Percentiles rank a stretch among this genome's conserved stretches.
Evolutionary conservation across 768 basidiomycete genomes (phyloP).

Genomic region (Serendipita vermifera): DNA sequence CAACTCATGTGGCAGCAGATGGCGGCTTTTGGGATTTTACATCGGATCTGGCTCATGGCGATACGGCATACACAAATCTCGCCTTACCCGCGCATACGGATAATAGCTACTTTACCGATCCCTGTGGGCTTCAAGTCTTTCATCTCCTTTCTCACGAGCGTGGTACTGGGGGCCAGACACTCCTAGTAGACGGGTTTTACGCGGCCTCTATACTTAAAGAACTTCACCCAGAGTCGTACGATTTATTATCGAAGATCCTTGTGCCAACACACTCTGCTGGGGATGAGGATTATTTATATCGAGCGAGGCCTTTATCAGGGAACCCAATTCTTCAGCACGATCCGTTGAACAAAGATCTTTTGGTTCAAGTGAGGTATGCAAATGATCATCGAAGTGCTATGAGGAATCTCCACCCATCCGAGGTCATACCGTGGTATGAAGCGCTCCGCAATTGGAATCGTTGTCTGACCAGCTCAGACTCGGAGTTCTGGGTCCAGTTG

Average conservation of each 20-base stretch:
- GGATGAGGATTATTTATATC: constrained; percentile 31
- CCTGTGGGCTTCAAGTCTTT: constrained; percentile 90
- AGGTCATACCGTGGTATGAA: constrained; percentile 77
- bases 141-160: constrained; percentile 77
- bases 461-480: constrained; percentile 62
- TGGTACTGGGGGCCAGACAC: constrained; percentile 71
- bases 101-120: constrained; percentile 74
- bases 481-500: constrained; percentile 88
- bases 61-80: constrained; percentile 86
- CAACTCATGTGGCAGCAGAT: constrained; percentile 34
- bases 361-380: constrained; percentile 82
- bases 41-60: constrained; percentile 76
- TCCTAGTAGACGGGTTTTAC: constrained; percentile 95
- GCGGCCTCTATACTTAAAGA: constrained; percentile 67
- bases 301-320: constrained; percentile 38
- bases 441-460: constrained; percentile 70
- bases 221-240: constrained; percentile 57
- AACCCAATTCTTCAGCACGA: constrained; percentile 69
- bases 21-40: constrained; percentile 98
- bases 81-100: constrained; percentile 79
- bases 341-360: constrained; percentile 34
- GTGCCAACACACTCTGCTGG: constrained; percentile 86
- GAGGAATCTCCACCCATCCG: constrained; percentile 39
- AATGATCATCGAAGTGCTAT: constrained; percentile 86
- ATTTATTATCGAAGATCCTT: constrained; percentile 48